Base-by-base conservation (phyloP, 2,329 filamentous ascomycete genomes). In the Colletotrichum spinosum region DNA sequence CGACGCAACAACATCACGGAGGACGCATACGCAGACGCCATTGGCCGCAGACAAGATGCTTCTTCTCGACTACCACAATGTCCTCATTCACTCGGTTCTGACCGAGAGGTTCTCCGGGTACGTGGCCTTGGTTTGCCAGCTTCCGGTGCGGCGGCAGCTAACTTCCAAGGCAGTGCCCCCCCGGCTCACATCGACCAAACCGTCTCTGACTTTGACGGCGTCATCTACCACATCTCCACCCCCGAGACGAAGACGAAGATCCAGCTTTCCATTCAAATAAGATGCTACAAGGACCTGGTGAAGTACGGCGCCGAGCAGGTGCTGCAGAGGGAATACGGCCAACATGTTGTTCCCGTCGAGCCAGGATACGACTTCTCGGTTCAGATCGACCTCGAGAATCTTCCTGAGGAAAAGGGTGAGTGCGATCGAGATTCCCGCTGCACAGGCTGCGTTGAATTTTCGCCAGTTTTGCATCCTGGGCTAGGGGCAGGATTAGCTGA, bases 41-140 rank as follows among this genome's bases (percentile, higher is more conserved):
- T 59, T 56, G 54, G 52, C 38, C 54, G n/a, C 34, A 33, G 70
- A 72, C 78, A 89, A 76, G 69, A 91, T 91, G 96, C 90, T 99
- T 83, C 90, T 99, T 73, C 90, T 99, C 78, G 97, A 99, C 83
- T 99, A 99, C 76, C 96, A 99, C 79, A 99, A 99, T 81, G 93
- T 97, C 55, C 88, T 99, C 77, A 97, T 99, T 73, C 94, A 98
- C 84, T 95, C 94, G 73, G 89, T 99, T 71, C 88, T 99, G 71
- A 97, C 91, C 72, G 97, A 99, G 84, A 88, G 96, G 75, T 97
- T 99, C 83, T 92, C 91, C 60, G 92, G 92, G 92, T 95, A 85
- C 75, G 81, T 69, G 56, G 44, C 4, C 46, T 60, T 50, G 49
- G 42, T 54, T 46, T 50, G 35, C 49, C 62, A 48, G 44, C 15